phyloP scores from a whole-genome alignment of 768 basidiomycete species.

The Royoungia palumana region DNA sequence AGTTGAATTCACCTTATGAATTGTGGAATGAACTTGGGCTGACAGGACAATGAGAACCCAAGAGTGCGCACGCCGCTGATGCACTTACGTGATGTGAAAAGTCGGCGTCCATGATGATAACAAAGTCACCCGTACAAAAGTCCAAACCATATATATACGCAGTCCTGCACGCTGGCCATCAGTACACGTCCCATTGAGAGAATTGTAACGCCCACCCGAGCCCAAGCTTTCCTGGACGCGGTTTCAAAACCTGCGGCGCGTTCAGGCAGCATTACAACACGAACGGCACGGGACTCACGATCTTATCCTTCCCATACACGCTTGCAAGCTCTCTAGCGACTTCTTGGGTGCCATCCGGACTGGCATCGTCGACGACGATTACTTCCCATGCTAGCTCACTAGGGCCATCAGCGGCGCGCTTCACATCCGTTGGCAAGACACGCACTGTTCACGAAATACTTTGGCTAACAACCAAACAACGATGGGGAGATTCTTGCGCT shows the following conservation, averaged over 20 bases:
- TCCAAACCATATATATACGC: conserved; percentile 91
- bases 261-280: neutral
- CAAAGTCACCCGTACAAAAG: conserved; percentile 88
- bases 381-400: conserved; percentile 83
- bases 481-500: conserved; percentile 87
- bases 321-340: conserved; percentile 74
- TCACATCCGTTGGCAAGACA: conserved; percentile 8
- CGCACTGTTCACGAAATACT: conserved; percentile 75
- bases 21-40: conserved; percentile 95
- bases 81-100: conserved; percentile 88
- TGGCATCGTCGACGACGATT: conserved; percentile 88
- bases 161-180: conserved; percentile 48
- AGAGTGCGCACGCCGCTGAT: neutral
- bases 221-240: conserved; percentile 87
- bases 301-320: conserved; percentile 80
- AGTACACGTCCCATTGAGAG: neutral
- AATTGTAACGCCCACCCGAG: conserved; percentile 59
- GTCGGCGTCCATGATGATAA: conserved; percentile 97
- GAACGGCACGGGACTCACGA: conserved; percentile 45
- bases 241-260: conserved; percentile 63
- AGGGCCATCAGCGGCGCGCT: conserved; percentile 14
- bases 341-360: conserved; percentile 91
- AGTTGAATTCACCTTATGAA: conserved; percentile 63
- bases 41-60: conserved; percentile 3
- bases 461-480: conserved; percentile 82